Base-by-base conservation (phyloP, 352 stramenopile species). In the Porosira glacialis region DNA sequence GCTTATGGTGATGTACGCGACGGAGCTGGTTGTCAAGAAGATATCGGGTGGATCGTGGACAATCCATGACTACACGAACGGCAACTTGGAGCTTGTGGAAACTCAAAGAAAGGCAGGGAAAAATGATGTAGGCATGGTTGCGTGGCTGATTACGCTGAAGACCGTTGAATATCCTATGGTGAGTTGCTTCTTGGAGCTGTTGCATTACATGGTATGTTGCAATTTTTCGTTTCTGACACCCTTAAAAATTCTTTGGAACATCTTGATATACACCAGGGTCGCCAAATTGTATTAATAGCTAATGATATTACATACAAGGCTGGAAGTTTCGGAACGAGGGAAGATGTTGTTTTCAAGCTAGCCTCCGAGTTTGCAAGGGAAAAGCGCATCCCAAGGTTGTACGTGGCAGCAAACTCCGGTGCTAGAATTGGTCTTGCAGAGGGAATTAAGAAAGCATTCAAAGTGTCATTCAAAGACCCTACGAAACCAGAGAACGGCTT, bases 301-400 rank as follows among this genome's bases (percentile, higher is more conserved):
- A 99, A 99, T 85, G 97, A 99, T 75, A 99, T 99, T 75, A 99
- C 97, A 26, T 93, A 96, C 85, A 97, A 98, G 81, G 96, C 96
- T 41, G 97, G 97, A 30, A 98, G 95, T 49, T 99, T 99, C 76
- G 97, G 97, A 61, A 99, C 96, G 19, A 87, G 92, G 27, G 97
- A 99, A 81, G 97, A 99, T 87, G 90, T 95, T 52, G 88, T 99
- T 4, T 99, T 99, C 75, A 96, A 98, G 76, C 79, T 98, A 41
- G 96, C 95, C 24, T 98, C 94, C 27, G 95, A 97, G 83, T 93
- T 95, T 61, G 94, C 96, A 47, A 90, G 88, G 41, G 64, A 87
- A 36, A 84, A 70, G 45, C 87, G 92, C 41, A 93, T 98, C 39
- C 96, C 96, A 36, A 94, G 97, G 21, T 81, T 99, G 17, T 99